phyloP scores from a whole-genome alignment of 495 filamentous ascomycete species.

The Haplographium delicatum region DNA sequence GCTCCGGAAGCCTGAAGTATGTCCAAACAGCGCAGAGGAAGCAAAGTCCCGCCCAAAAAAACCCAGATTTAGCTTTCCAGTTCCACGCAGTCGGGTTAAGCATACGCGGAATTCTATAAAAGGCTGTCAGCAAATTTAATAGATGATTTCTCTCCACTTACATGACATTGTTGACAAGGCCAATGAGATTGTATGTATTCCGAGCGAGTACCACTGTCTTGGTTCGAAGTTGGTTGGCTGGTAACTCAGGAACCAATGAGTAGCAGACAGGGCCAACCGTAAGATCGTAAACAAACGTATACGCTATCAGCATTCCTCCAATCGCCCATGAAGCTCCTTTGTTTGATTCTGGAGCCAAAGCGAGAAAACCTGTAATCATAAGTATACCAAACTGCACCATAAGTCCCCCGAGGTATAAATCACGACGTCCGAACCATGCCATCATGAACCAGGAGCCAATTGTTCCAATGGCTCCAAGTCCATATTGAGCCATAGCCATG shows the following conservation, averaged over 20 bases:
- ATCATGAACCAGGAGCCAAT: conserved; percentile 48
- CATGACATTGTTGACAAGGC: conserved; percentile 40
- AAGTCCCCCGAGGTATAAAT: conserved; percentile 48
- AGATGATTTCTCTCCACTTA: too few species aligned
- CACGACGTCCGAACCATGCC: conserved; percentile 40
- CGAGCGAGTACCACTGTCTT: conserved; percentile 53
- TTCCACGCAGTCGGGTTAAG: conserved; percentile 43
- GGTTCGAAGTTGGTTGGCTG: conserved; percentile 46
- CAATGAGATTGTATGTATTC: conserved; percentile 49
- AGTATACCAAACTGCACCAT: conserved; percentile 37
- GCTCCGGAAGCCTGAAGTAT: conserved; percentile 65
- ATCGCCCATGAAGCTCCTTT: conserved; percentile 36
- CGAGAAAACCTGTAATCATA: conserved; percentile 28
- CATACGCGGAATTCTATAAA: too few species aligned
- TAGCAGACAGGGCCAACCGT: conserved; percentile 58
- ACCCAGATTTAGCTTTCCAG: conserved; percentile 46
- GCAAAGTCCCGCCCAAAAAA: conserved; percentile 52
- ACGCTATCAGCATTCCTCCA: conserved; percentile 48
- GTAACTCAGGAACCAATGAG: conserved; percentile 54
- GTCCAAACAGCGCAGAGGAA: conserved; percentile 32
- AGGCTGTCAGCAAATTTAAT: too few species aligned
- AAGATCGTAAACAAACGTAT: conserved; percentile 49
- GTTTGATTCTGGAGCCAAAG: conserved; percentile 24
- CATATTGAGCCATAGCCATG: conserved; percentile 43
- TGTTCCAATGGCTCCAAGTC: conserved; percentile 47